Evolutionary conservation across 176 grass and related monocot genomes (phyloP).

Genomic region (Dactylis glomerata): DNA sequence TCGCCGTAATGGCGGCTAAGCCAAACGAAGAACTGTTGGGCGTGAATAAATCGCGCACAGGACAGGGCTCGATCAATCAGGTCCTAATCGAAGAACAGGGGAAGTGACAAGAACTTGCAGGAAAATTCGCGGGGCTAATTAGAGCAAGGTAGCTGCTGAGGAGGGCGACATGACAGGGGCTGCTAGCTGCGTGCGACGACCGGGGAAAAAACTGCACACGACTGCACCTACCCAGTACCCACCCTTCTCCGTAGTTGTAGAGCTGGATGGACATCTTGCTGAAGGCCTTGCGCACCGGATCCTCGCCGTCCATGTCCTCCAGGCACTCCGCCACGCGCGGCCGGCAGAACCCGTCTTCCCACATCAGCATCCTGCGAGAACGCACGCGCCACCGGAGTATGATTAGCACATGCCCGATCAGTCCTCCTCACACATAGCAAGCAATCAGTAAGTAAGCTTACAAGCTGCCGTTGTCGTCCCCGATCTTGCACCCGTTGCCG

Average conservation of each 20-base stretch:
- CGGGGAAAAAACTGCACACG: slow-evolving; percentile 21
- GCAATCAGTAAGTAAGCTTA: slow-evolving; percentile 28
- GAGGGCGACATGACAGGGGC: not conserved
- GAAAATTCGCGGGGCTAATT: slow-evolving; percentile 22
- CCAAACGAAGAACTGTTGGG: slow-evolving; percentile 15
- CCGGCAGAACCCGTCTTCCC: slow-evolving; percentile 98
- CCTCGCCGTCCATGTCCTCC: slow-evolving; percentile 94
- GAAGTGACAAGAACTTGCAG: not conserved
- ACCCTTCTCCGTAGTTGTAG: slow-evolving; percentile 99
- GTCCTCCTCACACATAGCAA: not conserved
- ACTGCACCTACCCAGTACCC: slow-evolving; percentile 98
- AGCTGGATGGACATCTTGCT: slow-evolving; percentile 99
- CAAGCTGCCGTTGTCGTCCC: slow-evolving; percentile 99
- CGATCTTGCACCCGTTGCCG: slow-evolving; percentile 95
- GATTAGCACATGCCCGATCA: not conserved
- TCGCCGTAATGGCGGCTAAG: not conserved
- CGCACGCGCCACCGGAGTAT: not conserved
- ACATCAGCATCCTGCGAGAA: slow-evolving; percentile 87
- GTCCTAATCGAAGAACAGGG: slow-evolving; percentile 43
- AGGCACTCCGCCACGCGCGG: slow-evolving; percentile 67
- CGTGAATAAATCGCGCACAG: slow-evolving; percentile 17
- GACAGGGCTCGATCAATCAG: not conserved
- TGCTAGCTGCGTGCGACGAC: not conserved
- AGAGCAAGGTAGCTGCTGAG: not conserved
- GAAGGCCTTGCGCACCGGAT: slow-evolving; percentile 89